Evolutionary conservation across 768 basidiomycete genomes (phyloP).

Genomic region (Leccinum uliginosum): DNA sequence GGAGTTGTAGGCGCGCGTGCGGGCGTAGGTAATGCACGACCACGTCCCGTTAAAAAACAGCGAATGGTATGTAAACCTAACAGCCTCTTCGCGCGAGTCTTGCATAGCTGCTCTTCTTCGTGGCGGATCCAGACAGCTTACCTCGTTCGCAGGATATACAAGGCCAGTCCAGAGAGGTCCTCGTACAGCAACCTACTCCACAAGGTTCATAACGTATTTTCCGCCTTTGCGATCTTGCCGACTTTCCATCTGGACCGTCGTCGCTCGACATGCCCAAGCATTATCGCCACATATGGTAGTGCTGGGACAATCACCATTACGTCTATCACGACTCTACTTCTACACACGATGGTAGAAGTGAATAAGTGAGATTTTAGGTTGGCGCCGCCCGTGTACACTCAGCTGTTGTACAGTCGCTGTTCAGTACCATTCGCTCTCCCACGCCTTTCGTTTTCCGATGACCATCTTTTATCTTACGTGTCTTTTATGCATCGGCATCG

Average conservation of each 20-base stretch:
- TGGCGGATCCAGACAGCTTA: conserved; percentile 7
- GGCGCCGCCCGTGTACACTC: conserved; percentile 17
- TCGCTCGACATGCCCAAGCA: conserved; percentile 8
- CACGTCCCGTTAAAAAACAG: conserved; percentile 73
- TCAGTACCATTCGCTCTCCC: conserved; percentile 15
- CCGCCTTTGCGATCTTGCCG: conserved; percentile 1
- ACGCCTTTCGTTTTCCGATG: conserved; percentile 14
- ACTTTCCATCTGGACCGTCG: conserved; percentile 6
- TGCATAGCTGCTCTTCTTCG: neutral
- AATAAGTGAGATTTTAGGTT: conserved; percentile 12
- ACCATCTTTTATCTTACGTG: conserved; percentile 23
- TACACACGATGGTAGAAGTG: conserved; percentile 8
- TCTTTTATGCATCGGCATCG: conserved; percentile 17
- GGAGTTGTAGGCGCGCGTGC: conserved; percentile 50
- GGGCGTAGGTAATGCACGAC: conserved; percentile 52
- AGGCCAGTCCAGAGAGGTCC: conserved; percentile 59
- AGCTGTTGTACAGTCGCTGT: conserved; percentile 21
- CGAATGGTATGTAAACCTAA: conserved; percentile 51
- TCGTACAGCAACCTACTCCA: conserved; percentile 70
- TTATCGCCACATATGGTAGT: conserved; percentile 3
- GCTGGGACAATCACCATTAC: conserved; percentile 2
- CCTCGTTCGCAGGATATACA: conserved; percentile 48
- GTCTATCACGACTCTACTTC: conserved; percentile 6
- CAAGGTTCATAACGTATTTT: conserved; percentile 48
- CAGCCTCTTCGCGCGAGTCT: neutral